Conservation (phyloP, 108 stramenopile genomes). For the Mediolabrus comicus region DNA sequence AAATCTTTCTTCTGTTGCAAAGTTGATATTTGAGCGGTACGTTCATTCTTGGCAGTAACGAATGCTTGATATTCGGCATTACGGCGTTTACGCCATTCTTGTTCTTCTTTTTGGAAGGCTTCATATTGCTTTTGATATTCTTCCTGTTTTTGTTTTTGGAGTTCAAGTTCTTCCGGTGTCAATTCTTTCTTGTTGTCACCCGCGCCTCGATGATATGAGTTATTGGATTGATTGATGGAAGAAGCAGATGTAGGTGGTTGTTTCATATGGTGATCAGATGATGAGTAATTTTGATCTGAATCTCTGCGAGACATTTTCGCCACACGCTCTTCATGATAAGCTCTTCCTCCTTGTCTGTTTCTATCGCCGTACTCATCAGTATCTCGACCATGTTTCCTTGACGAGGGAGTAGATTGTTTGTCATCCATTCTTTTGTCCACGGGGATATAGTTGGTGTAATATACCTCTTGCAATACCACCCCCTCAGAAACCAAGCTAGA, state of each 20-base stretch:
- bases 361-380: neutral
- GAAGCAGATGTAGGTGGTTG: neutral
- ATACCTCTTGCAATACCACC: slow-evolving; percentile 23
- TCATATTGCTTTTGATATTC: slow-evolving; percentile 8
- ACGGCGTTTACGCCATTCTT: slow-evolving; percentile 18
- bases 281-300: too few species aligned
- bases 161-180: neutral
- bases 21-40: slow-evolving; percentile 15
- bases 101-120: slow-evolving; percentile 12
- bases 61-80: slow-evolving; percentile 16
- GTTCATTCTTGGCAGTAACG: slow-evolving; percentile 1
- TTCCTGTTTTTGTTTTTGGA: slow-evolving; percentile 14
- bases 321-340: neutral
- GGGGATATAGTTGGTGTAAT: slow-evolving; percentile 13
- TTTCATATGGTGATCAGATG: neutral
- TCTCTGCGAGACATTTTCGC: neutral
- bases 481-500: slow-evolving; percentile 11
- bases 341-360: neutral
- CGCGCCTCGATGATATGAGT: neutral
- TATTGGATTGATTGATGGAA: neutral
- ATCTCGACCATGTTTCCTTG: neutral
- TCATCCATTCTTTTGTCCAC: neutral
- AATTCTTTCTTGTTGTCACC: neutral
- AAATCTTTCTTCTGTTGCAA: slow-evolving; percentile 26
- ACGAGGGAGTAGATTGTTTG: neutral